phyloP scores from a whole-genome alignment of 139 green algal genomes.

The Chlorella sp. region DNA sequence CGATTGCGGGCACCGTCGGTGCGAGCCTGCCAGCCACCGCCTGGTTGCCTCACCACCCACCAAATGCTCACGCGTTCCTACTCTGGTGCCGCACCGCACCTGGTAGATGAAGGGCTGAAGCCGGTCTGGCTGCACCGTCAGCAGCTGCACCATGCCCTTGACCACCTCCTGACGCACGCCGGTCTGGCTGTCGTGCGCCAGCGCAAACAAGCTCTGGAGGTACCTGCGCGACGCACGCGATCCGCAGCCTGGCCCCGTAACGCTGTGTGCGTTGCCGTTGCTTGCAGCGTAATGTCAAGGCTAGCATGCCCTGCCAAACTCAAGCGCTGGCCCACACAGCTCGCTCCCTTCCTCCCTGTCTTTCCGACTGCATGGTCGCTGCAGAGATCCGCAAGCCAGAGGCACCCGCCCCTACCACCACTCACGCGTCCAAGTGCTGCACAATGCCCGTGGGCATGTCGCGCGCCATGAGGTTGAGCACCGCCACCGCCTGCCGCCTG shows the following conservation, averaged over 20 bases:
- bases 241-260: too few species aligned
- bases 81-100: too few species aligned
- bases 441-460: conserved; percentile 52
- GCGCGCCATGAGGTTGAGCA: conserved; percentile 68
- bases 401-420: too few species aligned
- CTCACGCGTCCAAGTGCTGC: conserved; percentile 53
- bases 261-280: not conserved
- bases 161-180: conserved; percentile 82
- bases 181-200: conserved; percentile 63
- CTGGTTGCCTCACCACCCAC: too few species aligned
- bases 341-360: not conserved
- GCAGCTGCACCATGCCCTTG: conserved; percentile 71
- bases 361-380: not conserved
- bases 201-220: conserved; percentile 77
- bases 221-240: conserved; percentile 37
- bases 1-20: too few species aligned
- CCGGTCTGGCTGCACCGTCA: conserved; percentile 62
- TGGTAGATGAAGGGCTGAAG: conserved; percentile 67
- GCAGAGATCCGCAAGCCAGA: not conserved
- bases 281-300: not conserved
- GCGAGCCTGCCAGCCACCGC: too few species aligned
- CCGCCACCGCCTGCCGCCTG: conserved; percentile 40
- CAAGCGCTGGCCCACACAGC: not conserved
- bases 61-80: too few species aligned
- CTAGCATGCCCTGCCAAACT: not conserved